Percentiles rank a stretch among this genome's conserved stretches.
These are phyloP conservation scores for Pyrenophora teres DNA, from an alignment of 2,329 filamentous ascomycete genomes.

Conservation along the genomic window DNA sequence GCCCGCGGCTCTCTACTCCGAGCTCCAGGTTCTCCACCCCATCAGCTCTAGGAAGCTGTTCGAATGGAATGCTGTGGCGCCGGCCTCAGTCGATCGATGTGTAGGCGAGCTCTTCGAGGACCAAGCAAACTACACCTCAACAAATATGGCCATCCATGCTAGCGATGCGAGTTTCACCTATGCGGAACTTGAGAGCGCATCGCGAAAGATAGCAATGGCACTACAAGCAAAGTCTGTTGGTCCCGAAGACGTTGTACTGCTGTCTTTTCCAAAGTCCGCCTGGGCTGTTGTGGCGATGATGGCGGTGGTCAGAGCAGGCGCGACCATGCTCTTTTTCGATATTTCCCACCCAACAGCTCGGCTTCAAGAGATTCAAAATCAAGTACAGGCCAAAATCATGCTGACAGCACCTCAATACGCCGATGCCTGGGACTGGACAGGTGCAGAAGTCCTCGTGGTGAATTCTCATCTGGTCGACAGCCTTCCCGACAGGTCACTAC, in stretches of 20 bases:
- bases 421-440: background rate
- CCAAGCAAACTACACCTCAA: background rate
- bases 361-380: background rate
- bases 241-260: background rate
- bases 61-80: background rate
- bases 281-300: slow-evolving; percentile 1
- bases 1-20: background rate
- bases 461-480: background rate
- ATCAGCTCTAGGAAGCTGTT: background rate
- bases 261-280: slow-evolving; percentile 1
- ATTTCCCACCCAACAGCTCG: background rate
- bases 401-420: background rate
- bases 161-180: background rate
- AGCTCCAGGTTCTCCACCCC: background rate
- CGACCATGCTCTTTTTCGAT: slow-evolving; percentile 1
- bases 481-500: background rate
- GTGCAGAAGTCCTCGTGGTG: background rate
- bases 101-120: slow-evolving; percentile 1
- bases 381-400: slow-evolving; percentile 1
- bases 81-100: background rate
- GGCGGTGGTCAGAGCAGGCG: slow-evolving; percentile 1
- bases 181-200: background rate
- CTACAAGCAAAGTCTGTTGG: slow-evolving; percentile 1
- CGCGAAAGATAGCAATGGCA: background rate
- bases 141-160: background rate